Evolutionary conservation across 495 filamentous ascomycete genomes (phyloP).

Genomic region (Penicillium desertorum): DNA sequence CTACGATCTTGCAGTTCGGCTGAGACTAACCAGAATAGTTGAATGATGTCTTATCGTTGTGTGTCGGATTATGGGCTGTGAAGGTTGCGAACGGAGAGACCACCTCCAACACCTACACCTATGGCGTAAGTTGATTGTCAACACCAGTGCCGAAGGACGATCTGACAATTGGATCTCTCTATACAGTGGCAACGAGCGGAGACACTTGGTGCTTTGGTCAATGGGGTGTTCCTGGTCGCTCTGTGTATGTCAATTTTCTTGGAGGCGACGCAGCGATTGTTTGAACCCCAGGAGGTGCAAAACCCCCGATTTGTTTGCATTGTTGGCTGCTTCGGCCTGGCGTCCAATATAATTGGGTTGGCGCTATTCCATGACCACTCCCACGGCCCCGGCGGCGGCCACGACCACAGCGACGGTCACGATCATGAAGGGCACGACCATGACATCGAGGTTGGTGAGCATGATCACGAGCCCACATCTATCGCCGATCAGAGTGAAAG

Average conservation of each 20-base stretch:
- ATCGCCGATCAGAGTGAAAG: constrained; percentile 48
- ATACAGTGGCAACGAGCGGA: constrained; percentile 93
- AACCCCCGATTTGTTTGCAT: constrained; percentile 82
- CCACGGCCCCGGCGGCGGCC: constrained; percentile 53
- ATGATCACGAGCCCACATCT: constrained; percentile 26
- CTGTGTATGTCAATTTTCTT: constrained; percentile 94
- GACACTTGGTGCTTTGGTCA: constrained; percentile 91
- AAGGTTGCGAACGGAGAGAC: constrained; percentile 75
- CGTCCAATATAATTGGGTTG: constrained; percentile 86
- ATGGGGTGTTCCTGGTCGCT: constrained; percentile 95
- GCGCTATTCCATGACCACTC: constrained; percentile 91
- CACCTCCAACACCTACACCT: constrained; percentile 85
- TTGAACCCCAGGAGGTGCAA: constrained; percentile 81
- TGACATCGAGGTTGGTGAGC: constrained; percentile 8
- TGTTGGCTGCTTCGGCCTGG: constrained; percentile 82
- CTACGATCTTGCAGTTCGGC: neutral
- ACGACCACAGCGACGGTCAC: constrained; percentile 24
- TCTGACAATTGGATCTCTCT: constrained; percentile 34
- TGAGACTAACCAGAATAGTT: constrained; percentile 45
- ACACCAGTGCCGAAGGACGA: constrained; percentile 10
- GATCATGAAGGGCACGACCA: constrained; percentile 42
- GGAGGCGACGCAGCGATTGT: constrained; percentile 84
- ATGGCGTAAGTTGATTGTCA: constrained; percentile 65
- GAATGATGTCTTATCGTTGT: constrained; percentile 93
- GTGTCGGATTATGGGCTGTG: constrained; percentile 93